Evolutionary conservation across 2,329 filamentous ascomycete genomes (phyloP).

Genomic region (Alternaria panax): DNA sequence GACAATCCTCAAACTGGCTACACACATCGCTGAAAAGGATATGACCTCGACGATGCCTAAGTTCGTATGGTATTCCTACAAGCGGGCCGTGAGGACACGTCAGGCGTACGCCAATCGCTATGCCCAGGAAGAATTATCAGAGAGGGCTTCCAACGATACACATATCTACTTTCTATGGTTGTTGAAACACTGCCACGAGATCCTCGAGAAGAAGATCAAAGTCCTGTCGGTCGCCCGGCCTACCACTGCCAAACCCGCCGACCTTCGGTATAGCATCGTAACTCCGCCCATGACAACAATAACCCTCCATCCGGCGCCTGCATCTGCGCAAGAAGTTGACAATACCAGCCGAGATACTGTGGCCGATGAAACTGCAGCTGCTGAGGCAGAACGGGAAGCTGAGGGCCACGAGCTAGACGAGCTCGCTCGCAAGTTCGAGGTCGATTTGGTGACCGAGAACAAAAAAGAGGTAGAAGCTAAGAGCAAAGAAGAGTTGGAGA

Average conservation of each 20-base stretch:
- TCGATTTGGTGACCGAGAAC: neutral
- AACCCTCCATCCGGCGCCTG: neutral
- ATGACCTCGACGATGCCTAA: slow-evolving; percentile 1
- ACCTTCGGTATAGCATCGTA: neutral
- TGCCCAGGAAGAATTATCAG: neutral
- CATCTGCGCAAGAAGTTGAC: neutral
- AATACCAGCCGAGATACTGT: no score
- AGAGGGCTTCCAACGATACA: neutral
- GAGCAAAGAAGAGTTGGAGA: neutral
- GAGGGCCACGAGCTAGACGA: neutral
- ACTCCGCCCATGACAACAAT: neutral
- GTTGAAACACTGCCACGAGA: neutral
- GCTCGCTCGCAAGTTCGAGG: neutral
- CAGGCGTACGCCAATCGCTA: neutral
- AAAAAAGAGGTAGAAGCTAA: neutral
- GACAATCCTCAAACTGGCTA: neutral
- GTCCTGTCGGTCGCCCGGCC: neutral
- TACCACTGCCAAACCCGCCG: neutral
- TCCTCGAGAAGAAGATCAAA: neutral
- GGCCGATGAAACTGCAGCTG: neutral
- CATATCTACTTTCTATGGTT: slow-evolving; percentile 3
- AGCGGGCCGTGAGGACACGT: slow-evolving; percentile 1
- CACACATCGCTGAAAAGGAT: neutral
- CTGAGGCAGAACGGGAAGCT: neutral
- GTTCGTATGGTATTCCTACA: slow-evolving; percentile 4